Evolutionary conservation across 2,329 filamentous ascomycete genomes (phyloP), one percentile per base, ranked within the genome.

Genomic region (Clathrospora elynae): DNA sequence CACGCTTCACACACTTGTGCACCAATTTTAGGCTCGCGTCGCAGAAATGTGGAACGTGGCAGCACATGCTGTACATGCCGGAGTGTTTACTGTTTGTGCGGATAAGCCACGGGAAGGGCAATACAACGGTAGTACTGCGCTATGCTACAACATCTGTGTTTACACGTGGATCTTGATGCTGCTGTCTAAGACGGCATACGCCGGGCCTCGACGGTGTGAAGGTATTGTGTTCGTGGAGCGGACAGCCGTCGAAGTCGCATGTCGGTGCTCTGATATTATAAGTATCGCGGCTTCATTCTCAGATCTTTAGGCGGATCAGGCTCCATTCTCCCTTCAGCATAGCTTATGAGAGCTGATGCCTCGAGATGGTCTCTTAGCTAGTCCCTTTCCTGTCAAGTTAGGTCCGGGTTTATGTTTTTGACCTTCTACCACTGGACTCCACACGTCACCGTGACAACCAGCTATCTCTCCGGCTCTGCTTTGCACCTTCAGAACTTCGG

Each of bases 391-490:
- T 23, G 6, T 10, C 20, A 6, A 23, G 20, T 6, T 23, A 6
- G 6, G 20, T 23, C 10, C 20, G 6, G 20, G 20, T 6, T 23
- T 23, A 6, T 23, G 20, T 6, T 10, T 10, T 23, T 23, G 20
- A 23, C 6, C 20, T 23, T 23, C 20, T 10, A 6, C 20, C 20
- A 10, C 20, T 23, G 6, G 10, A 10, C 20, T 23, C 20, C 10
- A 23, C 6, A 2, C 18, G 22, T 40, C 42, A 4, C 42, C 32
- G 35, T 33, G 34, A 28, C 24, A 30, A 28, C 35, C 9, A 28
- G 18, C 12, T 8, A 16, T 34, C 19, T 13, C 29, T 40, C 26
- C 19, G 6, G 28, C 33, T 17, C 14, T n/a, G 14, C 2, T 3
- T 11, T 10, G 26, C 13, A 14, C n/a, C 10, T 23, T 23, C 10